Evolutionary conservation across 306 rosid species (phyloP).

Genomic region (Astragalus membranaceus): DNA sequence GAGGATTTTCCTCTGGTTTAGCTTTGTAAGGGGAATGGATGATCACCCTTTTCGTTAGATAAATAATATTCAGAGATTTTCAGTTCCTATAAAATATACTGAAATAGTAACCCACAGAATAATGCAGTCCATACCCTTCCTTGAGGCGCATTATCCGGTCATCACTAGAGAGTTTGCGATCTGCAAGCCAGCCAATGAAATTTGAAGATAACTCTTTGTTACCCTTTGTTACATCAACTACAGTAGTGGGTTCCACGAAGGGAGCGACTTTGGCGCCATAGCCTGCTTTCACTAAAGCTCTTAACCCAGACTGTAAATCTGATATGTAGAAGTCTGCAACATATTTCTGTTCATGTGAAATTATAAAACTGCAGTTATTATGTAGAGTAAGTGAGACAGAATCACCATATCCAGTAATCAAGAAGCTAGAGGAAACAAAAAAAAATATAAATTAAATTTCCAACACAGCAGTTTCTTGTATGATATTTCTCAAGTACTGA

Average conservation of each 20-base stretch:
- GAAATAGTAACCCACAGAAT: background rate
- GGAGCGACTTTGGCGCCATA: conserved; percentile 93
- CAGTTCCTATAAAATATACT: background rate
- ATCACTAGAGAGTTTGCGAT: conserved; percentile 77
- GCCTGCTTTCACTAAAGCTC: conserved; percentile 95
- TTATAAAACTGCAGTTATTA: conserved; percentile 2
- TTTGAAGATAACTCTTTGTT: conserved; percentile 81
- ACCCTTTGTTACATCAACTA: conserved; percentile 63
- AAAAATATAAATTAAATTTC: background rate
- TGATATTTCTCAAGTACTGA: background rate
- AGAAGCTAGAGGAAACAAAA: background rate
- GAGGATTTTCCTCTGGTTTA: background rate
- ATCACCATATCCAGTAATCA: background rate
- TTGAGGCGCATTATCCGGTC: conserved; percentile 86
- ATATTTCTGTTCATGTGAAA: conserved; percentile 56
- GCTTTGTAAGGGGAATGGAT: background rate
- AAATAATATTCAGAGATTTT: background rate
- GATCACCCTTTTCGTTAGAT: background rate
- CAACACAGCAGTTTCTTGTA: background rate
- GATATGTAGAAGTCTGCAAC: conserved; percentile 91
- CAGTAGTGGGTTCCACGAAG: conserved; percentile 73
- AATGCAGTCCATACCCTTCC: conserved; percentile 70
- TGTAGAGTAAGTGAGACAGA: background rate
- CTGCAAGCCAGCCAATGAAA: conserved; percentile 84
- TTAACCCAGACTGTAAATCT: conserved; percentile 91